Conservation (phyloP, 805 yeast genomes). For the Metahyphopichia silvanorum region DNA sequence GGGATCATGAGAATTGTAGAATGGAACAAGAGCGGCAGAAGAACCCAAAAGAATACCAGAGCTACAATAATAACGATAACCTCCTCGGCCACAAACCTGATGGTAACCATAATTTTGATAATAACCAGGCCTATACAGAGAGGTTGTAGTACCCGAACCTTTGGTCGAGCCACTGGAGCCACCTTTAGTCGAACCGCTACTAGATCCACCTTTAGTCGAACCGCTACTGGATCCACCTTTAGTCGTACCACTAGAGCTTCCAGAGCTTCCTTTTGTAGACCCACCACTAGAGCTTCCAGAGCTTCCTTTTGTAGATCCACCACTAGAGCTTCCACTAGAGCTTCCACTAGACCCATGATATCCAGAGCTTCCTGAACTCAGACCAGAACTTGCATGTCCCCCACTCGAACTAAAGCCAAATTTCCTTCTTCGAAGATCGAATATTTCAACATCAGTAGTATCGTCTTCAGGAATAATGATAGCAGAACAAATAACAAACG, state of each 20-base stretch:
- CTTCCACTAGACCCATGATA: neutral
- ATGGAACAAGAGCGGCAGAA: too few relatives aligned
- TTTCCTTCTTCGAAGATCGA: too few relatives aligned
- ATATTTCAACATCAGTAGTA: neutral
- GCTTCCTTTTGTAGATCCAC: neutral
- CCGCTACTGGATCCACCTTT: neutral
- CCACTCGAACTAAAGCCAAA: too few relatives aligned
- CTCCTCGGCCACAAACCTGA: constrained; percentile 1
- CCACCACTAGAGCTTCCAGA: neutral
- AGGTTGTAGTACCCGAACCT: too few relatives aligned
- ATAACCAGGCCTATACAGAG: too few relatives aligned
- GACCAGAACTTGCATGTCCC: too few relatives aligned
- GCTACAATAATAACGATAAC: neutral
- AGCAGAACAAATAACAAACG: too few relatives aligned
- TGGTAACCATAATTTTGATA: too few relatives aligned
- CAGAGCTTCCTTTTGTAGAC: neutral
- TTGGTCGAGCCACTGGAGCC: too few relatives aligned
- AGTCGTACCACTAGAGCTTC: neutral
- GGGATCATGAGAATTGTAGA: too few relatives aligned
- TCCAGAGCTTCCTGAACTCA: constrained; percentile 1
- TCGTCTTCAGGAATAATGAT: neutral
- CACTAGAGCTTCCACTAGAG: neutral
- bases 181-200: too few relatives aligned
- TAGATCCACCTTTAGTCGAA: neutral
- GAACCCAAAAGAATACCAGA: constrained; percentile 1